phyloP scores from a whole-genome alignment of 2,329 filamentous ascomycete species.

The Epichloe elymi region DNA sequence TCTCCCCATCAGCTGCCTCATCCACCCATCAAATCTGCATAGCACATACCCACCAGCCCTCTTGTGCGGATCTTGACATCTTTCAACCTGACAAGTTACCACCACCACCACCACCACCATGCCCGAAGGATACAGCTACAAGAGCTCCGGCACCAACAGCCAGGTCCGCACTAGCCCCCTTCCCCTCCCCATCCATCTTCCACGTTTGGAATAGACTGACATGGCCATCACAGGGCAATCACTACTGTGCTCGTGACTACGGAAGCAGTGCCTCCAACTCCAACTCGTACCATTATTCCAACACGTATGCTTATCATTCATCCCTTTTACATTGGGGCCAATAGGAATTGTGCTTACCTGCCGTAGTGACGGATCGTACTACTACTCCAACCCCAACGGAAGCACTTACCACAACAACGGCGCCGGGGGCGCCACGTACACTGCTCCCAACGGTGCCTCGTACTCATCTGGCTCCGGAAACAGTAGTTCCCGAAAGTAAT shows the following conservation, averaged over 20 bases:
- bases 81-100: background rate
- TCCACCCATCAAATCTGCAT: background rate
- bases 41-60: background rate
- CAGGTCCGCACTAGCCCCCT: conserved; percentile 29
- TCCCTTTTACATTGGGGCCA: too few species aligned
- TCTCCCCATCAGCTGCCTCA: background rate
- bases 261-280: conserved; percentile 39
- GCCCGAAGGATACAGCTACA: conserved; percentile 26
- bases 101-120: conserved; percentile 3
- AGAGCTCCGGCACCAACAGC: conserved; percentile 46
- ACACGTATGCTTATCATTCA: conserved; percentile 26
- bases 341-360: background rate
- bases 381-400: conserved; percentile 57
- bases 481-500: conserved; percentile 1
- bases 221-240: conserved; percentile 42
- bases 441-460: conserved; percentile 24
- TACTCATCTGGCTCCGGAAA: background rate
- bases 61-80: background rate
- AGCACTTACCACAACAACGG: conserved; percentile 57
- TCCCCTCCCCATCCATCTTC: too few species aligned
- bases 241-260: conserved; percentile 54
- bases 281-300: conserved; percentile 57
- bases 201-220: background rate
- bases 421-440: conserved; percentile 48
- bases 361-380: conserved; percentile 51